phyloP scores from a whole-genome alignment of 83 land plant species.

The Picea abies region DNA sequence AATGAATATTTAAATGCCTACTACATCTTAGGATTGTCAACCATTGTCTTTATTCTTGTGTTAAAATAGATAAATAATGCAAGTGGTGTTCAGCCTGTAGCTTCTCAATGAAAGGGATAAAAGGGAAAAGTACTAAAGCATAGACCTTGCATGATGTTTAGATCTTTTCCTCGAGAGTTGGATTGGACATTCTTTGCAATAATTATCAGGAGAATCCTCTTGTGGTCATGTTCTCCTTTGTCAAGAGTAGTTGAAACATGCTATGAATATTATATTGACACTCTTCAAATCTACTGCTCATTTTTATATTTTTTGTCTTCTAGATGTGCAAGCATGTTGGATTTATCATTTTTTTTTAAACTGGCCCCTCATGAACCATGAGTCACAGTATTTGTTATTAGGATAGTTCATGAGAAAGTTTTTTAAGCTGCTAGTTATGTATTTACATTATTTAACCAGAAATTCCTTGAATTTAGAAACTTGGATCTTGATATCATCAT shows the following conservation, averaged over 20 bases:
- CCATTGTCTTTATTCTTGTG: not conserved
- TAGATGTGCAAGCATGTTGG: not conserved
- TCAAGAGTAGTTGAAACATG: not conserved
- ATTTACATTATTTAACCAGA: not conserved
- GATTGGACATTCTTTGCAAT: conserved; percentile 3
- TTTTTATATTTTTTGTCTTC: not conserved
- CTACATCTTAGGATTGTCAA: conserved; percentile 3
- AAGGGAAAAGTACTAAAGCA: no score
- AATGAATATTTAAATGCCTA: not conserved
- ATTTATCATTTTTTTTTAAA: not conserved
- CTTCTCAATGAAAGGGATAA: no score
- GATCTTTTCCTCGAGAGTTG: not conserved
- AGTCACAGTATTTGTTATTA: not conserved
- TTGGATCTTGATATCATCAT: not conserved
- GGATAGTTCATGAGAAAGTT: not conserved
- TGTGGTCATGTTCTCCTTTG: not conserved
- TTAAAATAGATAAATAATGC: not conserved
- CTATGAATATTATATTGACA: not conserved
- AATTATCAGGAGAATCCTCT: conserved; percentile 1
- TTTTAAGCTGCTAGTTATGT: not conserved
- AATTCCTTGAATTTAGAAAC: not conserved
- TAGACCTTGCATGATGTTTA: conserved; percentile 8
- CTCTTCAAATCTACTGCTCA: not conserved
- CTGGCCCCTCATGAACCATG: not conserved
- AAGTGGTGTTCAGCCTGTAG: no score